Conservation (phyloP, 1,284 basidiomycete genomes). For the Chiua sp. region DNA sequence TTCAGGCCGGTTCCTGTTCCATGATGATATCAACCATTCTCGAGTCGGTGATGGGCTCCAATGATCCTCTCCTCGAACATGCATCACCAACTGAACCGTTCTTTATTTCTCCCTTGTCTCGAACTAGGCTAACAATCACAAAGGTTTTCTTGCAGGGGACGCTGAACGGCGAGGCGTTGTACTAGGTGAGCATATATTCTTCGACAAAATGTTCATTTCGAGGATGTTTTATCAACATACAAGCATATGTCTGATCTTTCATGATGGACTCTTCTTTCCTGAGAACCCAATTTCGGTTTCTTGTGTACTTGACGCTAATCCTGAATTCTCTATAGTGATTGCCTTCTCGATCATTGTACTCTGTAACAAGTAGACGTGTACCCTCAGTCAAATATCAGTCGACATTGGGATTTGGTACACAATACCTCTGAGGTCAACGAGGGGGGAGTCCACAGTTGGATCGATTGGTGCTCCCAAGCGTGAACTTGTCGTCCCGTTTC, state of each 20-base stretch:
- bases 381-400: too few relatives aligned
- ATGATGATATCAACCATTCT: slow-evolving; percentile 69
- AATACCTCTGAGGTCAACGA: slow-evolving; percentile 43
- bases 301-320: slow-evolving; percentile 12
- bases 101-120: slow-evolving; percentile 12
- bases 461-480: too few relatives aligned
- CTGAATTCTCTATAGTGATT: too few relatives aligned
- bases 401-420: too few relatives aligned
- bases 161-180: too few relatives aligned
- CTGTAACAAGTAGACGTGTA: too few relatives aligned
- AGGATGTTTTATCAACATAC: slow-evolving; percentile 50
- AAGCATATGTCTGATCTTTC: slow-evolving; percentile 65
- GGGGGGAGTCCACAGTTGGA: slow-evolving; percentile 58
- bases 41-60: slow-evolving; percentile 69
- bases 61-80: slow-evolving; percentile 79
- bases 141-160: not conserved
- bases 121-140: slow-evolving; percentile 9
- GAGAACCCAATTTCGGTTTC: slow-evolving; percentile 32
- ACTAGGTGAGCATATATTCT: slow-evolving; percentile 17
- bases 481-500: slow-evolving; percentile 93
- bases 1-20: slow-evolving; percentile 1
- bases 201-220: slow-evolving; percentile 5
- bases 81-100: slow-evolving; percentile 83
- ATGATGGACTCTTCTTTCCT: slow-evolving; percentile 55
- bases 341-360: too few relatives aligned